phyloP scores from a whole-genome alignment of 805 yeast species.

The Danielia oregonensis region DNA sequence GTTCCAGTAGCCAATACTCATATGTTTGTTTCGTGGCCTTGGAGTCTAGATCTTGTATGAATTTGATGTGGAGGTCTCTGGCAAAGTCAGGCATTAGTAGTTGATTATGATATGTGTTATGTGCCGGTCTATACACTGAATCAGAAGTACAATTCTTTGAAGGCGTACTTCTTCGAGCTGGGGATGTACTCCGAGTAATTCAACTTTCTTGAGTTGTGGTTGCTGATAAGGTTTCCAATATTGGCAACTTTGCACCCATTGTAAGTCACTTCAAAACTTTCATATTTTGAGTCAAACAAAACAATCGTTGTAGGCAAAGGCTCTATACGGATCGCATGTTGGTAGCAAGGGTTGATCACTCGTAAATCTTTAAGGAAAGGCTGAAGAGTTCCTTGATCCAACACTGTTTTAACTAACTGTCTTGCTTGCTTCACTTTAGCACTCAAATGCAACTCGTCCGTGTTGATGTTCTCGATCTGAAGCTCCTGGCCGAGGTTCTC shows the following conservation, averaged over 20 bases:
- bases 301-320: slow-evolving; percentile 71
- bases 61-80: slow-evolving; percentile 27
- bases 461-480: slow-evolving; percentile 15
- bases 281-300: slow-evolving; percentile 68
- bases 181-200: slow-evolving; percentile 76
- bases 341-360: slow-evolving; percentile 68
- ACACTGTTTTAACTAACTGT: slow-evolving; percentile 69
- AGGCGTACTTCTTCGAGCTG: slow-evolving; percentile 46
- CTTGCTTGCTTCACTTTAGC: slow-evolving; percentile 56
- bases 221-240: slow-evolving; percentile 48
- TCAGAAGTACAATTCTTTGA: slow-evolving; percentile 34
- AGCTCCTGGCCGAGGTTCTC: slow-evolving; percentile 21
- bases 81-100: not conserved
- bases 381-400: slow-evolving; percentile 85
- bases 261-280: slow-evolving; percentile 69
- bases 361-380: slow-evolving; percentile 66
- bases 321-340: slow-evolving; percentile 61
- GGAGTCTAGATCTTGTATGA: slow-evolving; percentile 34
- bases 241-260: slow-evolving; percentile 80
- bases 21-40: slow-evolving; percentile 41
- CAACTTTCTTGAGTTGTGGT: slow-evolving; percentile 36
- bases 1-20: slow-evolving; percentile 89
- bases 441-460: slow-evolving; percentile 27
- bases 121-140: too few species aligned
- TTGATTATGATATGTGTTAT: too few species aligned